These are phyloP conservation scores for Apocynum venetum DNA, from an alignment of 257 asterid species.

Conservation along the genomic window DNA sequence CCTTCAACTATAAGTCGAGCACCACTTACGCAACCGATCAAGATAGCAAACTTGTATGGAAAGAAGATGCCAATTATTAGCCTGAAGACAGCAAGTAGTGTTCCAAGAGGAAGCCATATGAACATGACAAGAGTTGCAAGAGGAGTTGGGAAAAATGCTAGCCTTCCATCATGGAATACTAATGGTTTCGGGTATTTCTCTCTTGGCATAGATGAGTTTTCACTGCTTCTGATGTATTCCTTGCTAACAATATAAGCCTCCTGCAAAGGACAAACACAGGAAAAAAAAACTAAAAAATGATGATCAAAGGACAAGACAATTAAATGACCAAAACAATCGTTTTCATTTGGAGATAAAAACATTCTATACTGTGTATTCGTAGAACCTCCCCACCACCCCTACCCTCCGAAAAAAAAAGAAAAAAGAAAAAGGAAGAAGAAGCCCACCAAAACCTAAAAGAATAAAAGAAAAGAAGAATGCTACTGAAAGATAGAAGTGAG, in stretches of 20 bases:
- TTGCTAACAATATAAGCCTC: slow-evolving; percentile 18
- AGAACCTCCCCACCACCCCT: no score
- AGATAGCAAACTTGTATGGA: slow-evolving; percentile 2
- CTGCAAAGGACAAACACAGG: background rate
- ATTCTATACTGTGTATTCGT: no score
- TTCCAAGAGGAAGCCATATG: slow-evolving; percentile 22
- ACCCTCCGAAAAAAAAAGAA: no score
- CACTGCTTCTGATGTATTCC: slow-evolving; percentile 8
- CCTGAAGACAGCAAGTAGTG: slow-evolving; percentile 4
- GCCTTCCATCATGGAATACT: slow-evolving; percentile 24
- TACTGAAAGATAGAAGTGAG: no score
- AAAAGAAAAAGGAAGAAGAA: no score
- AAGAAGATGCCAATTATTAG: background rate
- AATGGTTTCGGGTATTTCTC: slow-evolving; percentile 21
- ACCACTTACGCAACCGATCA: background rate
- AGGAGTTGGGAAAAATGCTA: slow-evolving; percentile 24
- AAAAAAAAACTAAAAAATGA: background rate
- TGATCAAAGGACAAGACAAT: background rate
- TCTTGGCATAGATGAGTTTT: slow-evolving; percentile 5
- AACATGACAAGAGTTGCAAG: slow-evolving; percentile 18
- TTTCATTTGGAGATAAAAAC: no score
- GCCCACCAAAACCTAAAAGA: no score
- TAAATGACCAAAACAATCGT: no score
- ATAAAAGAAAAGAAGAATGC: no score
- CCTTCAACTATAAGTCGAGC: background rate